Evolutionary conservation across 345 rosid genomes (phyloP).

Genomic region (Durio zibethinus): DNA sequence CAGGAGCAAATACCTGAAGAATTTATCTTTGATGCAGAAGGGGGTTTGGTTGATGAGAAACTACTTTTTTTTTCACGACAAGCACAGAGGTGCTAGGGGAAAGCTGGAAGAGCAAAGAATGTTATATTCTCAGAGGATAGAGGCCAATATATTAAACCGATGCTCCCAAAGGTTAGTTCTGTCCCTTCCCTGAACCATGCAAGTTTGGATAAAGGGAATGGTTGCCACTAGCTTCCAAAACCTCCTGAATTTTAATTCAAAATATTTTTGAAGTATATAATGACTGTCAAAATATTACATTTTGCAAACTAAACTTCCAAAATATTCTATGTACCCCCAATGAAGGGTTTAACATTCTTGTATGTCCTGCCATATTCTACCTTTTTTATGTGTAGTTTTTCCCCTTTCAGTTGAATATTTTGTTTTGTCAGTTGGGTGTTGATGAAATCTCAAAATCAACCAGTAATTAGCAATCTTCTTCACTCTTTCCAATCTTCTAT

Average conservation of each 20-base stretch:
- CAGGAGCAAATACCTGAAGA: constrained; percentile 94
- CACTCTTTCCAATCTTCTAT: background rate
- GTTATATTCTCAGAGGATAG: constrained; percentile 95
- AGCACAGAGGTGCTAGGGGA: constrained; percentile 82
- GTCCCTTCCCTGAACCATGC: background rate
- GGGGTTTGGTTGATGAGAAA: constrained; percentile 96
- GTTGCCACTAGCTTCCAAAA: background rate
- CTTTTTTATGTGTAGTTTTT: background rate
- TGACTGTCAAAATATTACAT: background rate
- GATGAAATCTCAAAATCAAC: constrained; percentile 3
- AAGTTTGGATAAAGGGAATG: background rate
- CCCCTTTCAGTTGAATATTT: background rate
- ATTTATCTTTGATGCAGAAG: constrained; percentile 97
- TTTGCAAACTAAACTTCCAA: background rate
- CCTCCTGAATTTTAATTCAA: background rate
- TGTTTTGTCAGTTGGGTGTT: background rate
- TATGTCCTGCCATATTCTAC: background rate
- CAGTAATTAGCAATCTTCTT: background rate
- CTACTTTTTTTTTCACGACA: constrained; percentile 97
- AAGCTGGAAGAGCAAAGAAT: constrained; percentile 98
- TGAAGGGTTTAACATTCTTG: background rate
- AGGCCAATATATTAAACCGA: constrained; percentile 95
- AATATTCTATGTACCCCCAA: background rate
- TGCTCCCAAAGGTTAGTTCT: constrained; percentile 88
- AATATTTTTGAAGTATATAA: background rate